These are phyloP conservation scores for Epichloe elymi DNA, from an alignment of 2,329 filamentous ascomycete genomes.

Conservation along the genomic window DNA sequence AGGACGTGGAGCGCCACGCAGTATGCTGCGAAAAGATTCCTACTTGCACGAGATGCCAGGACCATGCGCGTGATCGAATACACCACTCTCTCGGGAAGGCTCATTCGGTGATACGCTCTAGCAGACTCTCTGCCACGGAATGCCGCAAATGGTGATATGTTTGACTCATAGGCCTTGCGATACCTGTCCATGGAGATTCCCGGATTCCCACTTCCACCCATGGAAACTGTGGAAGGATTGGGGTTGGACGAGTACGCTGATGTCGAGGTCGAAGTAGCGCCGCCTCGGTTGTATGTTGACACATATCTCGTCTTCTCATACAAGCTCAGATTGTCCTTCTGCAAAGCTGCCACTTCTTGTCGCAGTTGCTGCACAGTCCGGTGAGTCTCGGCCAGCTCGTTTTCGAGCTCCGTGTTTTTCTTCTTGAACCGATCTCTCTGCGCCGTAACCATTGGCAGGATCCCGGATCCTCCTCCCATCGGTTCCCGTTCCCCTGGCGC, in stretches of 20 bases:
- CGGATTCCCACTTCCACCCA: slow-evolving; percentile 41
- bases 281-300: slow-evolving; percentile 74
- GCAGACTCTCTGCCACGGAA: slow-evolving; percentile 90
- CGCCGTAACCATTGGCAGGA: slow-evolving; percentile 94
- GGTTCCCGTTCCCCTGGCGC: slow-evolving; percentile 41
- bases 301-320: slow-evolving; percentile 98
- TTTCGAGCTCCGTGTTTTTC: slow-evolving; percentile 80
- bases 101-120: slow-evolving; percentile 86
- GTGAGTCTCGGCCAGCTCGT: slow-evolving; percentile 76
- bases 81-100: slow-evolving; percentile 74
- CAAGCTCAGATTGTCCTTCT: slow-evolving; percentile 89
- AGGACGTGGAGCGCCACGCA: slow-evolving; percentile 79
- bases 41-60: slow-evolving; percentile 74
- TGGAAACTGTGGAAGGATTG: slow-evolving; percentile 58
- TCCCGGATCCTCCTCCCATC: slow-evolving; percentile 66
- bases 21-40: slow-evolving; percentile 89
- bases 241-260: slow-evolving; percentile 58
- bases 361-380: slow-evolving; percentile 71
- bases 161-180: slow-evolving; percentile 83
- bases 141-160: slow-evolving; percentile 88
- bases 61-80: slow-evolving; percentile 88
- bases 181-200: slow-evolving; percentile 71
- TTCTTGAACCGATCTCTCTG: slow-evolving; percentile 98
- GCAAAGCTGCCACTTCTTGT: slow-evolving; percentile 80
- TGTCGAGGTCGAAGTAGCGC: slow-evolving; percentile 44